Base-by-base conservation (phyloP, 305 asterid species). In the Lippia alba region DNA sequence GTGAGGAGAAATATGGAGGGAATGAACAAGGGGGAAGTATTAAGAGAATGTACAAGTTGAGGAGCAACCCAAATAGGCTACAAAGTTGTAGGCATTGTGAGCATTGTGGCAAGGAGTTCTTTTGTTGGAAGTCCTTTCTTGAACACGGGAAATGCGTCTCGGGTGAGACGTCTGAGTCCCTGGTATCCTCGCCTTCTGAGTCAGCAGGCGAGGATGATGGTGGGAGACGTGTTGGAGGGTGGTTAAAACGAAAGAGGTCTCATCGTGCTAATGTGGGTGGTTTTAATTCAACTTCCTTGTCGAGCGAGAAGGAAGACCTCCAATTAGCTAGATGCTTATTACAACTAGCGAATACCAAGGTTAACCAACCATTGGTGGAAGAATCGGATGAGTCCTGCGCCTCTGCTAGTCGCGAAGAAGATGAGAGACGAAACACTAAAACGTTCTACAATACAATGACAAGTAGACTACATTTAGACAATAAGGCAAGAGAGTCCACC, bases 101-200 rank as follows among this genome's bases (percentile, higher is more conserved):
- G 81, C 83, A 94, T 80, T 94, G 99, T 50, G 99, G 97, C 0
- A 87, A 90, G 77, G 99, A 91, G 72, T 94, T 94, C 57, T 67
- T 78, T 15, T 94, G 97, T 0, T 91, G 99, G 99, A 94, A 91
- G 71, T 87, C 96, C 0, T 89, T 91, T n/a, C 90, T 91, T 44
- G 97, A 87, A 67, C 96, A 91, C 8, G 95, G 97, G 0, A 94
- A 94, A 75, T 94, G 99, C 46, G 80, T 74, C 82, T 89, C 85
- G 2, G 95, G 83, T 16, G 96, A 89, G 12, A 92, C 83, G 0
- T 79, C 83, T 1, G 99, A 91, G 70, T 91, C 96, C 12, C 82
- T 80, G n/a, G 76, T 85, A 6, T 83, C 96, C 0, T 86, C 95
- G 0, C 91, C 49, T 11, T 2, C 79, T 0, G 90, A 82, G 7